A percentile compares a stretch with the other conserved stretches of the same genome.
phyloP scores from a whole-genome alignment of 2,329 filamentous ascomycete genomes.

The Chaetomium globosum region DNA sequence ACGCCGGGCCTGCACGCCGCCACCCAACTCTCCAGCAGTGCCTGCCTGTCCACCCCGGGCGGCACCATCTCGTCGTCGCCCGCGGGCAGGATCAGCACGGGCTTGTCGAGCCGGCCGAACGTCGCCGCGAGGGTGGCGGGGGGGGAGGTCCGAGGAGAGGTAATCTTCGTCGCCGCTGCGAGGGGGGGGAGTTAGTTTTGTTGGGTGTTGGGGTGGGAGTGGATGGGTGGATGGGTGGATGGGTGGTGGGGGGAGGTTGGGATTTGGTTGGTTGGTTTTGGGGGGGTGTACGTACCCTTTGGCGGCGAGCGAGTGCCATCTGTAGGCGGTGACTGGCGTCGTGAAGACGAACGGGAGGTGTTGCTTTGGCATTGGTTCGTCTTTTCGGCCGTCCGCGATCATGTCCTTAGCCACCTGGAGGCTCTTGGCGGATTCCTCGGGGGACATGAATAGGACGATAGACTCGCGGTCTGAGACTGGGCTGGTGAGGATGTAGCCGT shows the following conservation, averaged over 20 bases:
- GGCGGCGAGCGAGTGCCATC: slow-evolving; percentile 54
- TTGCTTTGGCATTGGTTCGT: slow-evolving; percentile 58
- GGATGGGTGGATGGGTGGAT: neutral
- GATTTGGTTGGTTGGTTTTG: too few relatives aligned
- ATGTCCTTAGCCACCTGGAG: slow-evolving; percentile 56
- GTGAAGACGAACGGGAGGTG: slow-evolving; percentile 44
- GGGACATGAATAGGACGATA: slow-evolving; percentile 39
- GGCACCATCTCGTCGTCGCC: slow-evolving; percentile 68
- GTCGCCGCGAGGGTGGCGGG: slow-evolving; percentile 58
- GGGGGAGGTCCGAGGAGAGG: slow-evolving; percentile 73
- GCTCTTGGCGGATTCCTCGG: slow-evolving; percentile 46
- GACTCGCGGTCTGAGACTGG: slow-evolving; percentile 76
- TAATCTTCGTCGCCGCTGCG: slow-evolving; percentile 76
- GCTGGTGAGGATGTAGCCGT: slow-evolving; percentile 78
- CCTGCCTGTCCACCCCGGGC: slow-evolving; percentile 58
- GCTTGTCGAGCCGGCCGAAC: slow-evolving; percentile 65
- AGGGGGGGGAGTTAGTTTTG: neutral
- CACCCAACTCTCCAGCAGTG: slow-evolving; percentile 61
- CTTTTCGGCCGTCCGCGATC: slow-evolving; percentile 56
- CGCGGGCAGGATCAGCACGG: slow-evolving; percentile 66
- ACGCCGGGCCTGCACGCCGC: slow-evolving; percentile 45
- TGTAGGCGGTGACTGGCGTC: slow-evolving; percentile 55
- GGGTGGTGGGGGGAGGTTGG: too few relatives aligned
- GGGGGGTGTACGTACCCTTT: slow-evolving; percentile 47
- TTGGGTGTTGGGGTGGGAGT: too few relatives aligned